phyloP scores from a whole-genome alignment of 768 basidiomycete genomes.

The Phylloporus rhodoxanthus region DNA sequence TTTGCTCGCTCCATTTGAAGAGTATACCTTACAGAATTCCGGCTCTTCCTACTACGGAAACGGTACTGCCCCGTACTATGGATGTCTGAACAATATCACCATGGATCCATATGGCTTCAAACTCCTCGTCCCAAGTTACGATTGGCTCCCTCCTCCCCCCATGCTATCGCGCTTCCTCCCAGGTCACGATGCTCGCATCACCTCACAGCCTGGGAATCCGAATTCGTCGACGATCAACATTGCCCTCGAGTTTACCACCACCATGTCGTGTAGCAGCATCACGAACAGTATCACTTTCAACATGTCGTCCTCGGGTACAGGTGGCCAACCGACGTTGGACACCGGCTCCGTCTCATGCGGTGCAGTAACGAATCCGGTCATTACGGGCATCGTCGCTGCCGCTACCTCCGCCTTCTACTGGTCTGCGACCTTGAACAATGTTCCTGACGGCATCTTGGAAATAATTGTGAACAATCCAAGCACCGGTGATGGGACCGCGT shows the following conservation, averaged over 20 bases:
- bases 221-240: conserved; percentile 59
- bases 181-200: conserved; percentile 79
- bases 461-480: conserved; percentile 59
- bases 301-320: conserved; percentile 63
- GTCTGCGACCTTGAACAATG: conserved; percentile 64
- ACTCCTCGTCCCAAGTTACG: conserved; percentile 57
- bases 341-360: conserved; percentile 41
- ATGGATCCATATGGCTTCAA: conserved; percentile 79
- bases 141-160: conserved; percentile 71
- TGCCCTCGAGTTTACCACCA: conserved; percentile 68
- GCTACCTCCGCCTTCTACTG: conserved; percentile 62
- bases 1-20: conserved; percentile 79
- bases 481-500: conserved; percentile 35
- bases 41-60: conserved; percentile 56
- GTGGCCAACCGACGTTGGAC: conserved; percentile 49
- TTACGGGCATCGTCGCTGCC: conserved; percentile 47
- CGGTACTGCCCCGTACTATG: conserved; percentile 56
- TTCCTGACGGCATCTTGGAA: conserved; percentile 79
- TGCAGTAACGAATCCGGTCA: conserved; percentile 42
- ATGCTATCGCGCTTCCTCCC: conserved; percentile 75
- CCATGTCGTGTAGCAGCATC: conserved; percentile 70
- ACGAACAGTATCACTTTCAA: conserved; percentile 59
- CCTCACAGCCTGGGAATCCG: conserved; percentile 33
- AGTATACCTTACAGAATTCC: conserved; percentile 64
- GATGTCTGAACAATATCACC: conserved; percentile 63